Percentiles rank a stretch among this genome's conserved stretches.
Conservation (phyloP, 2,329 filamentous ascomycete species). For the Penicillium sclerotigenum region DNA sequence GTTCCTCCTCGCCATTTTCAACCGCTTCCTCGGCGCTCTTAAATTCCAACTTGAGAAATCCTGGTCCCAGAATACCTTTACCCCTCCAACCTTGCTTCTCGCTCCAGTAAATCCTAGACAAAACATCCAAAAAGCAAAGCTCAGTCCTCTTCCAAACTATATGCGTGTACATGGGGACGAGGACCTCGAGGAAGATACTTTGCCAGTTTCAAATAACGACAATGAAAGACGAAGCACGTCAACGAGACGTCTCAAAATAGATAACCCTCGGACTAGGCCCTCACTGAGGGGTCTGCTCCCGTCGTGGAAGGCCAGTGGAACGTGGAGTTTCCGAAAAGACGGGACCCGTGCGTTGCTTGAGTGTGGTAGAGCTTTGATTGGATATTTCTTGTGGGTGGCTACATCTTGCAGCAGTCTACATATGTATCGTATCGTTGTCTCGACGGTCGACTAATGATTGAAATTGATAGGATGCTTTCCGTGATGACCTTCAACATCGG, state of each 20-base stretch:
- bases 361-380: slow-evolving; percentile 1
- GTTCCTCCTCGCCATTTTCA: slow-evolving; percentile 7
- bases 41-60: slow-evolving; percentile 7
- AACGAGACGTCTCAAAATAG: neutral
- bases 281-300: neutral
- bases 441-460: neutral
- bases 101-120: neutral
- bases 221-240: neutral
- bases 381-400: slow-evolving; percentile 7
- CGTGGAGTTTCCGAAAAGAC: slow-evolving; percentile 2
- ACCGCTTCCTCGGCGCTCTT: slow-evolving; percentile 4
- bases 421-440: neutral
- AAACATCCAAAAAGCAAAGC: neutral
- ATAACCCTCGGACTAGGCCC: neutral
- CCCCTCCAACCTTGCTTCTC: neutral
- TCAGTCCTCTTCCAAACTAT: slow-evolving; percentile 1
- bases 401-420: neutral
- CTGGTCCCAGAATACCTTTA: neutral
- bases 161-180: neutral
- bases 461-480: slow-evolving; percentile 1
- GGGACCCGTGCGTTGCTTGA: neutral
- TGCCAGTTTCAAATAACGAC: neutral
- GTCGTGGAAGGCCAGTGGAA: slow-evolving; percentile 3
- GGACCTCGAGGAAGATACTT: neutral
- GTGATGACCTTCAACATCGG: slow-evolving; percentile 7